phyloP scores from a whole-genome alignment of 306 rosid genomes.

The Prunus fruticosa region DNA sequence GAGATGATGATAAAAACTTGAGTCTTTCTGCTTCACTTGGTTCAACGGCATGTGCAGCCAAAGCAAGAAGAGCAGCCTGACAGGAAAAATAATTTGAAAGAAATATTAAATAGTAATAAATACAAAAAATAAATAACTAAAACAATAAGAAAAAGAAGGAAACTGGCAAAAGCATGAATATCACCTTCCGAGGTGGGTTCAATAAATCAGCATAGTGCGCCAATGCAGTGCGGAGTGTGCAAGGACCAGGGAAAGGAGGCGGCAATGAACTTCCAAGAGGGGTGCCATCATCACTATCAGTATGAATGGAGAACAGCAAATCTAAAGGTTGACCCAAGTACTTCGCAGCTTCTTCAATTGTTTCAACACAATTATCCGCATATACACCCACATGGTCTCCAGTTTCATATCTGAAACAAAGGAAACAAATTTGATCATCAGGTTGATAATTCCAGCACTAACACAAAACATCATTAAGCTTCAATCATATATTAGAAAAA shows the following conservation, averaged over 20 bases:
- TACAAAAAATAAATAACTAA: neutral
- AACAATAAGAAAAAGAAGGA: conserved; percentile 5
- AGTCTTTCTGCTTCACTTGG: conserved; percentile 78
- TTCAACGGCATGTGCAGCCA: conserved; percentile 85
- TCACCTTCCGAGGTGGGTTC: conserved; percentile 88
- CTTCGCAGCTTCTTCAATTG: conserved; percentile 77
- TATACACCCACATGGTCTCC: conserved; percentile 98
- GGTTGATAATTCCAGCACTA: neutral
- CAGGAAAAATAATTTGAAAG: conserved; percentile 17
- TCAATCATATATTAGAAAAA: neutral
- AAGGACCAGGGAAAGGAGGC: conserved; percentile 91
- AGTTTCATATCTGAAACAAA: conserved; percentile 76
- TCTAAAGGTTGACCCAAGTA: conserved; percentile 70
- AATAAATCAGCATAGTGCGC: conserved; percentile 80
- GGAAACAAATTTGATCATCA: conserved; percentile 3
- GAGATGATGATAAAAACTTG: conserved; percentile 74
- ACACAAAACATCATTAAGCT: neutral
- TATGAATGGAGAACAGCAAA: conserved; percentile 68
- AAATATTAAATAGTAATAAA: neutral
- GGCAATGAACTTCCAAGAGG: conserved; percentile 75
- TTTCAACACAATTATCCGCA: conserved; percentile 74
- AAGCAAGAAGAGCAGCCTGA: conserved; percentile 80
- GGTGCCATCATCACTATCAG: conserved; percentile 81
- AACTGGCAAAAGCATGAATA: conserved; percentile 7
- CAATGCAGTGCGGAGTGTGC: conserved; percentile 67